These are phyloP conservation scores for Malania oleifera DNA, from an alignment of 164 flowering plant species.

Conservation along the genomic window DNA sequence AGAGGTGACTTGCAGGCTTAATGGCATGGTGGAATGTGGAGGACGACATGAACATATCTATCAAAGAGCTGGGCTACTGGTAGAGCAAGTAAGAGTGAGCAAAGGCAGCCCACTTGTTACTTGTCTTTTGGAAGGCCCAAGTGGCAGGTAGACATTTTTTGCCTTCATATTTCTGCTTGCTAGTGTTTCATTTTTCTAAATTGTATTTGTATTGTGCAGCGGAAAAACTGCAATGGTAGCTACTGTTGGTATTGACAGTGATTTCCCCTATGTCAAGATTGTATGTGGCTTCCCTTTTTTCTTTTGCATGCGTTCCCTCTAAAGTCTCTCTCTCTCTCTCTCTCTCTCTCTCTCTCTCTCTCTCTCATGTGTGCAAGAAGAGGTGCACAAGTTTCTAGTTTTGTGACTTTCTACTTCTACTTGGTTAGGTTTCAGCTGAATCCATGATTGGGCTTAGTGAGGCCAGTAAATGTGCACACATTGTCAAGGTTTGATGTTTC, in stretches of 20 bases:
- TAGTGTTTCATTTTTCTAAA: slow-evolving; percentile 7
- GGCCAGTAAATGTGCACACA: slow-evolving; percentile 87
- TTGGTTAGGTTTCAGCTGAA: slow-evolving; percentile 74
- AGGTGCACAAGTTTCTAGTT: too few species aligned
- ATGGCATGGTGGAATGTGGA: slow-evolving; percentile 93
- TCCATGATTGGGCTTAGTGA: slow-evolving; percentile 95
- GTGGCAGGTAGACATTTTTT: slow-evolving; percentile 73
- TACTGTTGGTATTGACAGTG: slow-evolving; percentile 93
- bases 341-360: too few species aligned
- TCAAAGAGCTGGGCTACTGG: slow-evolving; percentile 80
- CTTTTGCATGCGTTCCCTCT: too few species aligned
- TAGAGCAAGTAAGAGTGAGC: slow-evolving; percentile 96
- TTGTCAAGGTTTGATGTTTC: slow-evolving; percentile 56
- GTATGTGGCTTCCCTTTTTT: slow-evolving; percentile 45
- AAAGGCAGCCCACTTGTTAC: slow-evolving; percentile 86
- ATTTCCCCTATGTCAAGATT: slow-evolving; percentile 88
- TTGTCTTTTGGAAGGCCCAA: slow-evolving; percentile 91
- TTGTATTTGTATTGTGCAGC: slow-evolving; percentile 41
- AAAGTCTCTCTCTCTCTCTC: too few species aligned
- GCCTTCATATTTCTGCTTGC: not conserved
- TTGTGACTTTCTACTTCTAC: not conserved
- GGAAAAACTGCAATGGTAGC: slow-evolving; percentile 96
- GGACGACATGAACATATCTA: slow-evolving; percentile 68
- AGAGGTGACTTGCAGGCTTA: slow-evolving; percentile 40
- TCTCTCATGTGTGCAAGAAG: too few species aligned